A percentile compares a stretch with the other conserved stretches of the same genome.
Evolutionary conservation across 1,284 basidiomycete genomes (phyloP).

Genomic region (Melanopsichium pennsylvanicum): DNA sequence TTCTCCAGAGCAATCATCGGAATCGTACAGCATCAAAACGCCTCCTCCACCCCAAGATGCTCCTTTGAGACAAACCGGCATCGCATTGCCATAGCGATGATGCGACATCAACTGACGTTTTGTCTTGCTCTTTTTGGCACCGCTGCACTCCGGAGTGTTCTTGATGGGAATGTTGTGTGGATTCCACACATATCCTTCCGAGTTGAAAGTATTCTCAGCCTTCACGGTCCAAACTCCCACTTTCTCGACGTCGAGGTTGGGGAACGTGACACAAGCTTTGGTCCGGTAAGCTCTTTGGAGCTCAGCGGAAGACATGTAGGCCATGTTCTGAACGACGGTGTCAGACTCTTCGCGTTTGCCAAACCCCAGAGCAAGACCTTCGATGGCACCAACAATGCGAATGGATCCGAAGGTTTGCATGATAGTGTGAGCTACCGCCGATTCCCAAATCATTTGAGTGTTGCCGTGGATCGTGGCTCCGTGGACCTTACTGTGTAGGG

Average conservation of each 20-base stretch:
- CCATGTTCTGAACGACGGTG: slow-evolving; percentile 27
- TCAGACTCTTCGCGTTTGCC: slow-evolving; percentile 27
- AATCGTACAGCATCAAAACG: slow-evolving; percentile 18
- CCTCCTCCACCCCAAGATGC: slow-evolving; percentile 29
- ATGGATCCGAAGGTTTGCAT: slow-evolving; percentile 18
- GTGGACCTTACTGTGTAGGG: not conserved
- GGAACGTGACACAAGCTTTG: slow-evolving; percentile 22
- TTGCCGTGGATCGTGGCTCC: slow-evolving; percentile 15
- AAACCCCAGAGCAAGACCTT: slow-evolving; percentile 32
- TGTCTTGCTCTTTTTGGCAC: slow-evolving; percentile 1
- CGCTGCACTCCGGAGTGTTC: not conserved
- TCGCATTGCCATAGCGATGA: too few relatives aligned
- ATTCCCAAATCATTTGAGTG: slow-evolving; percentile 28
- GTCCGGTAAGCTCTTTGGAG: slow-evolving; percentile 7
- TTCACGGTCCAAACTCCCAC: slow-evolving; percentile 16
- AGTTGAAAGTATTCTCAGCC: slow-evolving; percentile 6
- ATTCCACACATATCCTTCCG: slow-evolving; percentile 29
- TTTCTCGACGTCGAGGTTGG: slow-evolving; percentile 12
- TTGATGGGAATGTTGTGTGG: slow-evolving; percentile 25
- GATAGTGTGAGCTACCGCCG: slow-evolving; percentile 12
- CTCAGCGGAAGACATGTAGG: slow-evolving; percentile 16
- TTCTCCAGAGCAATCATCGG: slow-evolving; percentile 13
- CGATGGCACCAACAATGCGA: slow-evolving; percentile 17
- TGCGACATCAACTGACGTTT: too few relatives aligned
- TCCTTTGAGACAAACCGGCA: slow-evolving; percentile 20